phyloP scores from a whole-genome alignment of 805 yeast species.

The Saccharomyces eubayanus region DNA sequence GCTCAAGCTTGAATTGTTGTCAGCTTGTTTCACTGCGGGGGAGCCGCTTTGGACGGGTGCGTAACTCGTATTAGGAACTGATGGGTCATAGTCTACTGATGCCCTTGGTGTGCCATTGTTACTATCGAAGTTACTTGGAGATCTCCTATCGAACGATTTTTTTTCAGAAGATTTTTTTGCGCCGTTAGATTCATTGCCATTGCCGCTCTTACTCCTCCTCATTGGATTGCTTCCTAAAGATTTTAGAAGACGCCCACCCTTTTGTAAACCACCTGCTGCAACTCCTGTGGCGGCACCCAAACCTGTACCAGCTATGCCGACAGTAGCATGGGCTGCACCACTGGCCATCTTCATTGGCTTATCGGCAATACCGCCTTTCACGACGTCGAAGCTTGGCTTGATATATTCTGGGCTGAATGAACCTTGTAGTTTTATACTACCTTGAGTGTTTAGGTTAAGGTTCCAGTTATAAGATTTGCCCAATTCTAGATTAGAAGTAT shows the following conservation, averaged over 20 bases:
- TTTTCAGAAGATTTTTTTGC: not conserved
- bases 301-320: conserved; percentile 30
- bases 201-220: conserved; percentile 1
- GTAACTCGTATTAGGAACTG: conserved; percentile 26
- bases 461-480: conserved; percentile 38
- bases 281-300: conserved; percentile 33
- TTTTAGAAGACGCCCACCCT: conserved; percentile 39
- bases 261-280: conserved; percentile 40
- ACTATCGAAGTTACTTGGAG: not conserved
- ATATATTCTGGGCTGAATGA: conserved; percentile 57
- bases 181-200: not conserved
- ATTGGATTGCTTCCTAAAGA: conserved; percentile 16
- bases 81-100: conserved; percentile 20
- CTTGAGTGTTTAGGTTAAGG: conserved; percentile 55
- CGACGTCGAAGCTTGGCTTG: conserved; percentile 49
- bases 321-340: conserved; percentile 29
- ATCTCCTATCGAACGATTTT: not conserved
- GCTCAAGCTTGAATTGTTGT: not conserved
- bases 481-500: conserved; percentile 43
- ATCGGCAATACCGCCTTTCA: conserved; percentile 35
- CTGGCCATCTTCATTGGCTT: conserved; percentile 35
- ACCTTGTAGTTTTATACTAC: conserved; percentile 46
- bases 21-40: not conserved
- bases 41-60: conserved; percentile 16
- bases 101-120: conserved; percentile 5